Conservation (phyloP, 257 asterid genomes). For the Coffea canephora region DNA sequence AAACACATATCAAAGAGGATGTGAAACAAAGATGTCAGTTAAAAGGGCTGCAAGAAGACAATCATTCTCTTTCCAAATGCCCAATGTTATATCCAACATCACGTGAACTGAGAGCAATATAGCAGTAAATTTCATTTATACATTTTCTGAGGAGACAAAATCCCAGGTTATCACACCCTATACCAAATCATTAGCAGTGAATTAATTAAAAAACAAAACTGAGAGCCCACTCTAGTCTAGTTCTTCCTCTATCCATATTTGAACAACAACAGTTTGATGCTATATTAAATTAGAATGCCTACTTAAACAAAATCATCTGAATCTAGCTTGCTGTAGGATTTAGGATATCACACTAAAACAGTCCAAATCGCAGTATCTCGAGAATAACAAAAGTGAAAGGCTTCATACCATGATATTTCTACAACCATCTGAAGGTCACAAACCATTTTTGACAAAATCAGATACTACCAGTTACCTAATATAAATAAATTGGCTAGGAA, state of each 20-base stretch:
- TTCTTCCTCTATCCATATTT: neutral
- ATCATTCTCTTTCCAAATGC: neutral
- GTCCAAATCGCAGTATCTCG: neutral
- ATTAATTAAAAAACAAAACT: neutral
- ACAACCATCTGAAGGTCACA: neutral
- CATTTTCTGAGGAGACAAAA: neutral
- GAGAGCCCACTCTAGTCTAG: neutral
- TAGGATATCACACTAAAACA: neutral
- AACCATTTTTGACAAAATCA: neutral
- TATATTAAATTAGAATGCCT: neutral
- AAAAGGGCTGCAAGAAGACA: too few species aligned
- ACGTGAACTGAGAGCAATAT: neutral
- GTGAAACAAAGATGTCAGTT: neutral
- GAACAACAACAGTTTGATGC: neutral
- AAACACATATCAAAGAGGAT: neutral
- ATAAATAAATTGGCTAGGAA: constrained; percentile 1
- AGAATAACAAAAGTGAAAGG: neutral
- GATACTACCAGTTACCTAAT: neutral
- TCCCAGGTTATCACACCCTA: neutral
- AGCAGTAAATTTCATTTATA: neutral
- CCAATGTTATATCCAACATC: neutral
- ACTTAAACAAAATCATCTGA: neutral
- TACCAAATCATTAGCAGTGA: neutral
- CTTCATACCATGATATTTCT: neutral
- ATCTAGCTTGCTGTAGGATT: too few species aligned